These are phyloP conservation scores for Camelina hispida DNA, from an alignment of 345 rosid genomes.

Conservation along the genomic window DNA sequence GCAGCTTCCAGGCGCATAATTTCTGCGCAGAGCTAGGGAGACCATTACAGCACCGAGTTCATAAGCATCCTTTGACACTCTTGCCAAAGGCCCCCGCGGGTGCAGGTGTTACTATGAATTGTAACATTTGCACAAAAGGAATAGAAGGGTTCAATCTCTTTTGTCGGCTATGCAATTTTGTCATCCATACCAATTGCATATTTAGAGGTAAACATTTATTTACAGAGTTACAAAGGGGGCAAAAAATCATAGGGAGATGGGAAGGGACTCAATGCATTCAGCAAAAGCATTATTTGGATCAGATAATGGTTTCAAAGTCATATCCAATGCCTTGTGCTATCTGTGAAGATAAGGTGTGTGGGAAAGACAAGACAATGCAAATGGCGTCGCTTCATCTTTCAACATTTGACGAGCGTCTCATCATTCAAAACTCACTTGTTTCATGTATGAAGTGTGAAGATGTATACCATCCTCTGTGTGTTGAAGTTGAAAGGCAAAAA, in stretches of 20 bases:
- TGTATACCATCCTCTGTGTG: background rate
- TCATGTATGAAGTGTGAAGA: background rate
- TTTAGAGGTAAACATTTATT: background rate
- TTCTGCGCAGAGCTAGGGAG: background rate
- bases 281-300: background rate
- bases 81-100: background rate
- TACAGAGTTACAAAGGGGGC: background rate
- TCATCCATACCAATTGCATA: constrained; percentile 2
- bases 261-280: background rate
- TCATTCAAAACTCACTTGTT: background rate
- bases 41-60: background rate
- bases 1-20: background rate
- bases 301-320: background rate
- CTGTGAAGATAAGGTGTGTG: background rate
- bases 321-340: background rate
- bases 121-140: background rate
- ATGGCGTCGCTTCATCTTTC: background rate
- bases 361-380: background rate
- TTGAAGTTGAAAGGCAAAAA: background rate
- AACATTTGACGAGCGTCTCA: background rate
- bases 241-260: background rate
- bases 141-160: background rate
- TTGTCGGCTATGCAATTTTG: background rate
- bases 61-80: background rate
- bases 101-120: background rate